Conservation (phyloP, 768 basidiomycete genomes). For the Boletellus ananiceps region DNA sequence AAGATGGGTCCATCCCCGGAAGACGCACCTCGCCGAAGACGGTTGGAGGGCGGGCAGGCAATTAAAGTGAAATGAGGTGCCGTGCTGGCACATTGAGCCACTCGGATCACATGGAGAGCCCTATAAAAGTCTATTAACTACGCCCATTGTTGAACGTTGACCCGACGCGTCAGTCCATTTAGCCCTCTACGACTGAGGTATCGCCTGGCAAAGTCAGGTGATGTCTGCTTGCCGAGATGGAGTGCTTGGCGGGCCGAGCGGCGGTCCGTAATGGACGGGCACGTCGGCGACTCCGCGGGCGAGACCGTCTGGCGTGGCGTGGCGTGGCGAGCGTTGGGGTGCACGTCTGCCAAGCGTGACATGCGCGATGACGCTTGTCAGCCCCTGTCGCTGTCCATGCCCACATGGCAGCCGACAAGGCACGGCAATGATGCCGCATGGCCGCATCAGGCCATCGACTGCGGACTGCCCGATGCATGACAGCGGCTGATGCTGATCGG, state of each 20-base stretch:
- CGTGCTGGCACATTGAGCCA: conserved; percentile 18
- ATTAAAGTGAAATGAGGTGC: conserved; percentile 49
- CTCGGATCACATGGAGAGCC: conserved; percentile 25
- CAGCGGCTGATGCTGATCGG: conserved; percentile 17
- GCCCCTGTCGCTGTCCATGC: conserved; percentile 3
- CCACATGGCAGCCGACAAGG: conserved; percentile 18
- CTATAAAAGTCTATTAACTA: conserved; percentile 22
- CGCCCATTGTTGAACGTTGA: conserved; percentile 16
- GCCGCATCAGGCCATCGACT: neutral
- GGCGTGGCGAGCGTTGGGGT: too few species aligned
- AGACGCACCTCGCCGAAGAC: conserved; percentile 48
- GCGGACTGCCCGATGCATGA: conserved; percentile 15
- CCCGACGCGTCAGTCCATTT: conserved; percentile 20
- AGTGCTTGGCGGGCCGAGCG: conserved; percentile 1
- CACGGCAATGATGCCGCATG: conserved; percentile 5
- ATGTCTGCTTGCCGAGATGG: conserved; percentile 1
- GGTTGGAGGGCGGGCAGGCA: conserved; percentile 51
- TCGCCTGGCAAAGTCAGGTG: conserved; percentile 11
- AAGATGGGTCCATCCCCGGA: conserved; percentile 29
- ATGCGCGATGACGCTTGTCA: conserved; percentile 11
- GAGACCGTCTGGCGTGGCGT: neutral
- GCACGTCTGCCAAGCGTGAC: neutral
- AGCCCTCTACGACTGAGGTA: conserved; percentile 9
- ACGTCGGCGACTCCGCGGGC: conserved; percentile 21
- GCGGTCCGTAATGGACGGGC: conserved; percentile 18